Evolutionary conservation across 441 rosid species (phyloP), one percentile per base, ranked within the genome.

Genomic region (Arabidopsis hybrid): DNA sequence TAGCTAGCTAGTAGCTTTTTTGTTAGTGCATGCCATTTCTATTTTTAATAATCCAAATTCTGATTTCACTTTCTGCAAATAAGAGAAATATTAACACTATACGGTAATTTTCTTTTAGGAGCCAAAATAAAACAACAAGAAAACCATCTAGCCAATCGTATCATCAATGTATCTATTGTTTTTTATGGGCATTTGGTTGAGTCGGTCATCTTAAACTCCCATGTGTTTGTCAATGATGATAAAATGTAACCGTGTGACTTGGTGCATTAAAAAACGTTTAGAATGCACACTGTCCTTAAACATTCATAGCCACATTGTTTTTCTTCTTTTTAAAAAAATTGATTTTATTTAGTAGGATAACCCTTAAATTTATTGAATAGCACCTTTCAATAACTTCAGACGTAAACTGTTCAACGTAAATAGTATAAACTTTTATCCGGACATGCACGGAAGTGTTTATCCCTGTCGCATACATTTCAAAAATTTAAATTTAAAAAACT

Each of bases 391-490:
- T 58, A 49, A 58, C 29, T 74, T 49, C 39, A 59, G 61, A 59
- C 31, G 26, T 12, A 31, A 59, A 59, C 62, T 59, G 7, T 59
- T 74, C 61, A 59, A 31, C 51, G 73, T 66, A 74, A 60, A 53
- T 60, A 68, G 69, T 67, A 60, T 60, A 42, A 75, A 67, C 42
- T 75, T 67, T 75, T 52, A 68, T 60, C 78, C 69, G 74, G 74
- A 60, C 69, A 67, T 60, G 69, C 74, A 75, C 78, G 78, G 78
- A 67, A 75, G 58, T 3, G 64, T 68, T 68, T 58, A 29, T 61
- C 74, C 74, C 1, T 61, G 58, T 68, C 79, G 62, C 45, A 50
- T 67, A 17, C 1, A n/a, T 52, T 40, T 31, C 18, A 17, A 16
- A 16, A 16, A 0, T 14, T 6, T 36, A 10, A 9, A 3, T 1